Percentiles rank a stretch among this genome's conserved stretches.
phyloP scores from a whole-genome alignment of 331 rosid genomes.

The Arachis monticola region DNA sequence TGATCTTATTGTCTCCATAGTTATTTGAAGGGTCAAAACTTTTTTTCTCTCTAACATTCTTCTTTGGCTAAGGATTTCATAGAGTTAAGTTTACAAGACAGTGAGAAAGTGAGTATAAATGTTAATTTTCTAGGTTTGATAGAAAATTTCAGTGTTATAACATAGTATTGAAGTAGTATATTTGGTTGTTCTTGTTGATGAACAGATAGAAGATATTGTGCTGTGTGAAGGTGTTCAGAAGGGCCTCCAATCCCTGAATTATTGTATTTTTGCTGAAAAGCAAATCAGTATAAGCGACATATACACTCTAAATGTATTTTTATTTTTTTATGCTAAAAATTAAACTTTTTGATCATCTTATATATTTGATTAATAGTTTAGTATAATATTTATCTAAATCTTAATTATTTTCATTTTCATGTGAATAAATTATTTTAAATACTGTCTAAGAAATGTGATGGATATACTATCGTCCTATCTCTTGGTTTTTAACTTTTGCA shows the following conservation, averaged over 20 bases:
- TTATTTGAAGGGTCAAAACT: background rate
- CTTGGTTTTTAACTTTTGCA: no score
- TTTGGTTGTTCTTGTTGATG: constrained; percentile 19
- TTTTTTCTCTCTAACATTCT: background rate
- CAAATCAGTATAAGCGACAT: no score
- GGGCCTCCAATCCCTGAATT: constrained; percentile 69
- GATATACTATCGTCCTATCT: no score
- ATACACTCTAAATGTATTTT: no score
- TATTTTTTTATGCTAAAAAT: no score
- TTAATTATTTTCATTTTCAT: no score
- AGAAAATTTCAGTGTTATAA: constrained; percentile 1
- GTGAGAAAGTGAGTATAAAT: constrained; percentile 79
- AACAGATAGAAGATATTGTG: constrained; percentile 78
- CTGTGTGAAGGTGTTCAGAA: constrained; percentile 85
- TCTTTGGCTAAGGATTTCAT: constrained; percentile 46
- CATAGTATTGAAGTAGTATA: background rate
- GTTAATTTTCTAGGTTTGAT: background rate
- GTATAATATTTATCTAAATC: no score
- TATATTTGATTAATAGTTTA: no score
- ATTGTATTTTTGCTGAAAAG: no score
- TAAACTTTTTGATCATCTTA: no score
- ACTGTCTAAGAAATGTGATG: no score
- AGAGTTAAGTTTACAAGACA: constrained; percentile 72
- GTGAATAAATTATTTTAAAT: no score
- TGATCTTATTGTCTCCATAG: background rate